Conservation (phyloP, 2,329 filamentous ascomycete species). For the Xylariaceae sp. region DNA sequence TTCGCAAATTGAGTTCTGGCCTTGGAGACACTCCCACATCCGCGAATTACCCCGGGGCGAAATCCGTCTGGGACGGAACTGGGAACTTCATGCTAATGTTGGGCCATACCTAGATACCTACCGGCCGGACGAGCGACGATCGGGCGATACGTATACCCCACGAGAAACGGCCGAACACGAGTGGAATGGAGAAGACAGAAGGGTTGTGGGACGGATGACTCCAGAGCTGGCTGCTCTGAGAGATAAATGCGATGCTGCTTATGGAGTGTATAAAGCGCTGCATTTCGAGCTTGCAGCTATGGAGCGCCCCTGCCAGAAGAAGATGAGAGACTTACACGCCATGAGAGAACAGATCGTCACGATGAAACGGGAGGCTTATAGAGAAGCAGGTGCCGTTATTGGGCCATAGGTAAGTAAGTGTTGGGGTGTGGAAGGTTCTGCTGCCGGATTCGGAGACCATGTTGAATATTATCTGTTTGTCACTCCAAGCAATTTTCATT, state of each 20-base stretch:
- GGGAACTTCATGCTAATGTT: constrained; percentile 15
- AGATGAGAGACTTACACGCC: constrained; percentile 2
- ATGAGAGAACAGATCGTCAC: constrained; percentile 14
- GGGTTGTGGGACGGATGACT: constrained; percentile 4
- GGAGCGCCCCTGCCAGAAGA: not conserved
- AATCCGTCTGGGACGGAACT: constrained; percentile 6
- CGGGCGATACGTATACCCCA: constrained; percentile 3
- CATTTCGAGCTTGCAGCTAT: constrained; percentile 4
- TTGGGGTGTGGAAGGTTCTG: too few species aligned
- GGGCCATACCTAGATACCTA: constrained; percentile 17
- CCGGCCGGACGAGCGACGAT: constrained; percentile 2
- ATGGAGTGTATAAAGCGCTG: constrained; percentile 2
- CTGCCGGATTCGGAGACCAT: too few species aligned
- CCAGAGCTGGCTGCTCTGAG: constrained; percentile 3
- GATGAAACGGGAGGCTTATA: constrained; percentile 13
- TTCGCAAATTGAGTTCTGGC: constrained; percentile 12
- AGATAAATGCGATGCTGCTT: constrained; percentile 4
- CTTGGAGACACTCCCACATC: not conserved
- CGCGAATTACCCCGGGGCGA: constrained; percentile 1
- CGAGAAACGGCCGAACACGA: not conserved
- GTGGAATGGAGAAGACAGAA: not conserved
- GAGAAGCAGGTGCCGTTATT: constrained; percentile 1
- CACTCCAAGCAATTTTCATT: too few species aligned
- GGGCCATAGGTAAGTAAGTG: too few species aligned
- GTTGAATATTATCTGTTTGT: too few species aligned